Conservation (phyloP, 108 stramenopile species). For the Aurantiochytrium sp. region DNA sequence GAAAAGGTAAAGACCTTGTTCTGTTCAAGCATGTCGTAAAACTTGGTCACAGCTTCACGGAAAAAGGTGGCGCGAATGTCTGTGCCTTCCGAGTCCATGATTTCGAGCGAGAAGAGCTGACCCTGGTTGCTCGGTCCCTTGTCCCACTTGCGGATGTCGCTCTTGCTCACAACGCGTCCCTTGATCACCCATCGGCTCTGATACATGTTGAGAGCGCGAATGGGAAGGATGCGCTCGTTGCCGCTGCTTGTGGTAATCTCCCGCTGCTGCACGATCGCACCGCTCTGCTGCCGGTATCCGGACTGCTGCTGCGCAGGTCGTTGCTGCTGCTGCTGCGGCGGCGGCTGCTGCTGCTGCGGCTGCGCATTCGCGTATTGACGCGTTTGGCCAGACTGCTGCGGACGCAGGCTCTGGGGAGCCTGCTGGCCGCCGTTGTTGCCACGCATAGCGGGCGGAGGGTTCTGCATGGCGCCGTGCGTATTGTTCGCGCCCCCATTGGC, state of each 20-base stretch:
- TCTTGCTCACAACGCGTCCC: slow-evolving; percentile 39
- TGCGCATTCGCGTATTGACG: not conserved
- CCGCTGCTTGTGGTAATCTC: not conserved
- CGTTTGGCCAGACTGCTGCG: not conserved
- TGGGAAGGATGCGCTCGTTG: slow-evolving; percentile 23
- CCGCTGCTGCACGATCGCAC: not conserved
- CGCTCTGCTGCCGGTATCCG: not conserved
- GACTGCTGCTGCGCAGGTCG: not conserved
- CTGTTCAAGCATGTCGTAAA: not conserved
- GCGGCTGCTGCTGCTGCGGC: not conserved
- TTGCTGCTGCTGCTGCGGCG: not conserved
- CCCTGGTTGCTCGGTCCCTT: slow-evolving; percentile 46
- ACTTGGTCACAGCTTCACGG: slow-evolving; percentile 22
- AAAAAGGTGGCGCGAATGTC: slow-evolving; percentile 60
- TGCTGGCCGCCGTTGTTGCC: not conserved
- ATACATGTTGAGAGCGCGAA: slow-evolving; percentile 47
- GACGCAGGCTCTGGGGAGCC: not conserved
- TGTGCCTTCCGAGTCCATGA: slow-evolving; percentile 42
- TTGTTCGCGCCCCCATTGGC: not conserved
- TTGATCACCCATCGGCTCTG: slow-evolving; percentile 40
- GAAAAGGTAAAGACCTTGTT: not conserved
- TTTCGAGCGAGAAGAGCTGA: slow-evolving; percentile 39
- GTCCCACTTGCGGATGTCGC: slow-evolving; percentile 38
- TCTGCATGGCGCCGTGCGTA: not conserved
- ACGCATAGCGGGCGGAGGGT: not conserved